phyloP scores from a whole-genome alignment of 1,284 basidiomycete species.

The Melampsora larici-populina region DNA sequence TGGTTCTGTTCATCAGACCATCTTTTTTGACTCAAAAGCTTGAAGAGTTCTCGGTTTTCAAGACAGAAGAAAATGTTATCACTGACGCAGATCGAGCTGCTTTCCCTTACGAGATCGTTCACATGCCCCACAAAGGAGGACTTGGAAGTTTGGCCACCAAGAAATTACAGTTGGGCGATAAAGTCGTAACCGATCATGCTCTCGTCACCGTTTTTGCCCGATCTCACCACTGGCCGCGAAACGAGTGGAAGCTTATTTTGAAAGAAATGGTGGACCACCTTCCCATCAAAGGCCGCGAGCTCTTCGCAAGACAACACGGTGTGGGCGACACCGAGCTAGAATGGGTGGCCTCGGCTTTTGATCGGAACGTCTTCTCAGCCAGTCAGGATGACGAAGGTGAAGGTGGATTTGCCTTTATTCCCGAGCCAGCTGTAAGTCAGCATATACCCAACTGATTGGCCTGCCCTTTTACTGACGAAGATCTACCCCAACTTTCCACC shows the following conservation, averaged over 20 bases:
- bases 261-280: slow-evolving; percentile 36
- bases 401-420: slow-evolving; percentile 30
- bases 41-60: slow-evolving; percentile 10
- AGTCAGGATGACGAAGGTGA: slow-evolving; percentile 3
- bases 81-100: neutral
- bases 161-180: slow-evolving; percentile 11
- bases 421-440: slow-evolving; percentile 35
- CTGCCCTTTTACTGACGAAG: neutral
- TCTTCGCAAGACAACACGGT: slow-evolving; percentile 37
- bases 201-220: neutral
- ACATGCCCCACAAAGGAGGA: slow-evolving; percentile 32
- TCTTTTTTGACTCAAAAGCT: slow-evolving; percentile 5
- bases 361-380: slow-evolving; percentile 28
- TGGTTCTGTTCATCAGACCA: slow-evolving; percentile 34
- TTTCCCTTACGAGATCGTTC: slow-evolving; percentile 13
- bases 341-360: slow-evolving; percentile 24
- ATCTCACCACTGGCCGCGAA: neutral
- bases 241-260: slow-evolving; percentile 9
- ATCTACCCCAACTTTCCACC: neutral
- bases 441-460: neutral
- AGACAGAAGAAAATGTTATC: neutral
- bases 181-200: slow-evolving; percentile 23
- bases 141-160: slow-evolving; percentile 20
- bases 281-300: slow-evolving; percentile 25
- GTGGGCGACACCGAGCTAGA: slow-evolving; percentile 7